Conservation (phyloP, 1,284 basidiomycete genomes). For the Ustilago esculenta region DNA sequence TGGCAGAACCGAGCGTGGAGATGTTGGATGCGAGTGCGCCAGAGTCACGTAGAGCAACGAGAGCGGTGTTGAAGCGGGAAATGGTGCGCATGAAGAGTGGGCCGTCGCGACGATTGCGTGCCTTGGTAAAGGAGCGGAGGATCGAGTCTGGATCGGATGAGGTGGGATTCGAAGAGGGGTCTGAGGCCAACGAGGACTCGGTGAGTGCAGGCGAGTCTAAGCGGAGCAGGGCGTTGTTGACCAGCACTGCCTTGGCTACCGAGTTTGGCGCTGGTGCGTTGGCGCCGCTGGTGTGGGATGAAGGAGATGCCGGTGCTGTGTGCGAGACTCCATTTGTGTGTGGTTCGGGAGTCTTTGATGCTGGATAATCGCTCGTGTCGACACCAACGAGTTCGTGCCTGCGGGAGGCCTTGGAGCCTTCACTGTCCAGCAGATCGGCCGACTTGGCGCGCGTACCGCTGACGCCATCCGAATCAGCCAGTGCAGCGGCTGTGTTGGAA, state of each 20-base stretch:
- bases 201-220: conserved; percentile 26
- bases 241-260: conserved; percentile 21
- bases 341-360: conserved; percentile 27
- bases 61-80: conserved; percentile 69
- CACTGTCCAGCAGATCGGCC: conserved; percentile 35
- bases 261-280: background rate
- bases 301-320: conserved; percentile 40
- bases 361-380: background rate
- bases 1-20: conserved; percentile 45
- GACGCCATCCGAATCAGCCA: conserved; percentile 8
- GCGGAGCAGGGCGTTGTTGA: conserved; percentile 17
- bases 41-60: conserved; percentile 67
- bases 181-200: conserved; percentile 26
- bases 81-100: conserved; percentile 70
- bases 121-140: conserved; percentile 70
- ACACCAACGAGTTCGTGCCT: conserved; percentile 14
- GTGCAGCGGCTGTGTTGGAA: conserved; percentile 9
- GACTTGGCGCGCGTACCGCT: conserved; percentile 38
- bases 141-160: conserved; percentile 67
- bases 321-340: conserved; percentile 18
- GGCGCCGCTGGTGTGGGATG: conserved; percentile 7
- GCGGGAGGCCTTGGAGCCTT: conserved; percentile 22
- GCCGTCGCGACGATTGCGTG: conserved; percentile 70
- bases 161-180: conserved; percentile 13
- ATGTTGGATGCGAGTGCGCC: conserved; percentile 66